Percentiles rank a stretch among this genome's conserved stretches.
These are phyloP conservation scores for Flagelloscypha sp. DNA, from an alignment of 768 basidiomycete genomes.

Conservation along the genomic window DNA sequence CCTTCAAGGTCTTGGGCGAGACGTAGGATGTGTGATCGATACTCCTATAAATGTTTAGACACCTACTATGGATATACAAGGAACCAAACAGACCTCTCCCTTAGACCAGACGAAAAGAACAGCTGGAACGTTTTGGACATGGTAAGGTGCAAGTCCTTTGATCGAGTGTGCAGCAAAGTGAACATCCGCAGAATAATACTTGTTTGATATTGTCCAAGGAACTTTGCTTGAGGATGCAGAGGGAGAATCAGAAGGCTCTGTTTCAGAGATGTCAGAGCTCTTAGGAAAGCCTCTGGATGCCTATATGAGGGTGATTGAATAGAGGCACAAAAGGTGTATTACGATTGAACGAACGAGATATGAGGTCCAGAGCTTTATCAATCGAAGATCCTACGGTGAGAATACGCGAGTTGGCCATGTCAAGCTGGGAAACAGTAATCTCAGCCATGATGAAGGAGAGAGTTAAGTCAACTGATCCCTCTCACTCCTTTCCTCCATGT, in stretches of 20 bases:
- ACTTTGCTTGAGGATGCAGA: too few relatives aligned
- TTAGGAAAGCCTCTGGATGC: too few relatives aligned
- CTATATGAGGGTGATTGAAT: too few relatives aligned
- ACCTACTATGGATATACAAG: conserved; percentile 4
- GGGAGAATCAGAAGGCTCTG: too few relatives aligned
- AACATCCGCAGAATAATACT: conserved; percentile 74
- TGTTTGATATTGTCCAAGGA: conserved; percentile 73
- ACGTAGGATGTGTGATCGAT: conserved; percentile 44
- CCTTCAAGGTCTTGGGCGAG: conserved; percentile 40
- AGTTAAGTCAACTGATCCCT: too few relatives aligned
- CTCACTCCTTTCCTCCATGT: too few relatives aligned
- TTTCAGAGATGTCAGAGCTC: too few relatives aligned
- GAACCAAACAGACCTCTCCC: conserved; percentile 46
- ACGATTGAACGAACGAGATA: conserved; percentile 25
- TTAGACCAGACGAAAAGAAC: conserved; percentile 63
- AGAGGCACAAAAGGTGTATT: too few relatives aligned
- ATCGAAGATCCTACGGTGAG: conserved; percentile 23
- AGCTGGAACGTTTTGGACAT: conserved; percentile 50
- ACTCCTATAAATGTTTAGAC: conserved; percentile 33
- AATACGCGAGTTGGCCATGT: conserved; percentile 22
- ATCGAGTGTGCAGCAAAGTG: conserved; percentile 52
- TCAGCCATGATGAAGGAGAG: too few relatives aligned
- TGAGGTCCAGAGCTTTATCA: conserved; percentile 19
- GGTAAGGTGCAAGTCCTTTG: conserved; percentile 31
- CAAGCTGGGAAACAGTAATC: neutral